phyloP scores from a whole-genome alignment of 1,139 yeast genomes.

The Suhomyces chickasaworum region DNA sequence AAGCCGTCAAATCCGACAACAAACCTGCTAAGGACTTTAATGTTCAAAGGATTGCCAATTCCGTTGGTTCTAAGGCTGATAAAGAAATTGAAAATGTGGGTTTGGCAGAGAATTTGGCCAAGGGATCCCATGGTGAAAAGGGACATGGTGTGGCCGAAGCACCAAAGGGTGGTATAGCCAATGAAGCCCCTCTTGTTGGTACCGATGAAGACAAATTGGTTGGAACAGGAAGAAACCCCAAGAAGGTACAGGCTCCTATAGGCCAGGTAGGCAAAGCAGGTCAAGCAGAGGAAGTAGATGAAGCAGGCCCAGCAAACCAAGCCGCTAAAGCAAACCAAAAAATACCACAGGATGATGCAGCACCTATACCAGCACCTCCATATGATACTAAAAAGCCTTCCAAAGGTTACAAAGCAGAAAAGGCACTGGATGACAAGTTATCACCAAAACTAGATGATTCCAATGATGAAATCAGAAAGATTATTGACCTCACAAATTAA shows the following conservation, averaged over 20 bases:
- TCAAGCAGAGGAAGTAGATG: neutral
- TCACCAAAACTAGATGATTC: slow-evolving; percentile 5
- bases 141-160: slow-evolving; percentile 49
- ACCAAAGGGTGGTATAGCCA: slow-evolving; percentile 54
- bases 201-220: slow-evolving; percentile 41
- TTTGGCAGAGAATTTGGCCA: slow-evolving; percentile 46
- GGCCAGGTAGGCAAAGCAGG: slow-evolving; percentile 4
- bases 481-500: slow-evolving; percentile 5
- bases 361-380: slow-evolving; percentile 4
- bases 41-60: slow-evolving; percentile 28
- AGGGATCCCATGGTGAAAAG: slow-evolving; percentile 45
- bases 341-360: neutral
- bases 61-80: slow-evolving; percentile 28
- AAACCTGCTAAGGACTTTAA: slow-evolving; percentile 22
- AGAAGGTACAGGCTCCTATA: slow-evolving; percentile 1
- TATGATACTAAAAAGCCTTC: slow-evolving; percentile 7
- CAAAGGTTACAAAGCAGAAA: slow-evolving; percentile 21
- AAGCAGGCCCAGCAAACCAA: neutral
- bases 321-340: neutral
- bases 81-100: slow-evolving; percentile 35
- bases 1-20: slow-evolving; percentile 6
- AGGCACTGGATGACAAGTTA: slow-evolving; percentile 9
- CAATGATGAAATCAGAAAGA: slow-evolving; percentile 7
- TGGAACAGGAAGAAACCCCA: slow-evolving; percentile 25
- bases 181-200: slow-evolving; percentile 50